A percentile compares a stretch with the other conserved stretches of the same genome.
Evolutionary conservation across 495 filamentous ascomycete species (phyloP).

Genomic region (Penicillium salamii): DNA sequence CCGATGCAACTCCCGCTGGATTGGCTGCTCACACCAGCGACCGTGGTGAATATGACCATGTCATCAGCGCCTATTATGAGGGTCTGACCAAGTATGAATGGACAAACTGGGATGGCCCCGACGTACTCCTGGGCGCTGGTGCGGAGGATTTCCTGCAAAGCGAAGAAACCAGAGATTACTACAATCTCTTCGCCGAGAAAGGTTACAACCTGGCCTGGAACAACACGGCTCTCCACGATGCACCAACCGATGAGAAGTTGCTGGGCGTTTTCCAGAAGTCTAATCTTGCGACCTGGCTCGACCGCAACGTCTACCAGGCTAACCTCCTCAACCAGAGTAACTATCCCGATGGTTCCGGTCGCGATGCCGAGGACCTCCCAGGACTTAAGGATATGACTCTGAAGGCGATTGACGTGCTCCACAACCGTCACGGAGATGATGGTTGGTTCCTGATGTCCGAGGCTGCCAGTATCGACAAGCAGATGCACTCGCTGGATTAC

Average conservation of each 20-base stretch:
- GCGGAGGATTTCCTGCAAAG: constrained; percentile 63
- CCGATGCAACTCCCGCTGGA: constrained; percentile 71
- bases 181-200: constrained; percentile 59
- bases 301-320: constrained; percentile 65
- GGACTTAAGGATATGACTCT: constrained; percentile 80
- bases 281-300: constrained; percentile 69
- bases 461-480: constrained; percentile 74
- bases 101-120: constrained; percentile 63
- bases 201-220: constrained; percentile 64
- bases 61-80: constrained; percentile 59
- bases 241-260: constrained; percentile 51
- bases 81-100: constrained; percentile 62
- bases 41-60: constrained; percentile 58
- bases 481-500: constrained; percentile 75
- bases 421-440: constrained; percentile 56
- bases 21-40: constrained; percentile 63
- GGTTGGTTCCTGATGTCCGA: constrained; percentile 78
- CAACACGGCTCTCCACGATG: constrained; percentile 57
- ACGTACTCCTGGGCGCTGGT: constrained; percentile 71
- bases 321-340: constrained; percentile 60
- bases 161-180: constrained; percentile 56
- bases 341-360: constrained; percentile 55
- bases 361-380: constrained; percentile 61
- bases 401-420: constrained; percentile 70
- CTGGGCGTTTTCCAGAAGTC: constrained; percentile 67